These are phyloP conservation scores for Cutaneotrichosporon cavernicola DNA, from an alignment of 1,284 basidiomycete species.

Conservation along the genomic window DNA sequence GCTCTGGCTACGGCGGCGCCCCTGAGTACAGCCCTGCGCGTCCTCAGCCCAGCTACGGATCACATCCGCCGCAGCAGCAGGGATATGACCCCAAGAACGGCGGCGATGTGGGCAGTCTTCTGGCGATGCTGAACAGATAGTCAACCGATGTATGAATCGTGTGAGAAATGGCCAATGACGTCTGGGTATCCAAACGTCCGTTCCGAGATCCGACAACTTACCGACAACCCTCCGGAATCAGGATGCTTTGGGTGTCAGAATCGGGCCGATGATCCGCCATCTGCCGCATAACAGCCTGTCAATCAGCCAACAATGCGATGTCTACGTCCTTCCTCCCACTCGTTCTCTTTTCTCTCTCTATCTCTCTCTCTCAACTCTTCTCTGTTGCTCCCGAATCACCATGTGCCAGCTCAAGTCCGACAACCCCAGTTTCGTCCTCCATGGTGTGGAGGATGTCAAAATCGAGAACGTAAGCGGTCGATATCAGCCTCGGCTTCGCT, in stretches of 20 bases:
- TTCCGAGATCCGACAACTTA: background rate
- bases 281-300: background rate
- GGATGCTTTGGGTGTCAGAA: background rate
- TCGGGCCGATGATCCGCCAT: background rate
- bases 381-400: background rate
- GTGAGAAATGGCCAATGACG: background rate
- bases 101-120: slow-evolving; percentile 33
- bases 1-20: background rate
- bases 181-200: too few relatives aligned
- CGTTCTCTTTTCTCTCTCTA: background rate
- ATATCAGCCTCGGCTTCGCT: background rate
- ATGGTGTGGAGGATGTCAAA: slow-evolving; percentile 50
- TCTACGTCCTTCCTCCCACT: background rate
- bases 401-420: slow-evolving; percentile 32
- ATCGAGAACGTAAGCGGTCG: slow-evolving; percentile 50
- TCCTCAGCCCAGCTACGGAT: slow-evolving; percentile 13
- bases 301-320: background rate
- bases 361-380: background rate
- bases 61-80: slow-evolving; percentile 9
- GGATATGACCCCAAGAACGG: slow-evolving; percentile 22
- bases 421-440: slow-evolving; percentile 52
- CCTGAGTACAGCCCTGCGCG: background rate
- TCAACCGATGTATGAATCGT: background rate
- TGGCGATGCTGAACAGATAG: slow-evolving; percentile 34
- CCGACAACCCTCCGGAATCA: background rate